These are phyloP conservation scores for Zymoseptoria crescenta DNA, from an alignment of 2,329 filamentous ascomycete species.

Conservation along the genomic window DNA sequence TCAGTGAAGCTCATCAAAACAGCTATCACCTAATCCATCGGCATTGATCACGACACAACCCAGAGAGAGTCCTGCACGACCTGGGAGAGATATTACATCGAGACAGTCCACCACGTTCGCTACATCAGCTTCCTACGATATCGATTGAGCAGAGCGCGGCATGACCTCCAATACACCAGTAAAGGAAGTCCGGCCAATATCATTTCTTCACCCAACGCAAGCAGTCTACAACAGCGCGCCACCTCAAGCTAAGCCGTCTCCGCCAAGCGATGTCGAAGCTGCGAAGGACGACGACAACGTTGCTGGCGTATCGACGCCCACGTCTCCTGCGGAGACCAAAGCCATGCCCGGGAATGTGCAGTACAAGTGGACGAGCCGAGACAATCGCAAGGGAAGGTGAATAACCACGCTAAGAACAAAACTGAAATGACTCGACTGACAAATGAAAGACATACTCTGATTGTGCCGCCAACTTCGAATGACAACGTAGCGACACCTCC, in stretches of 20 bases:
- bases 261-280: background rate
- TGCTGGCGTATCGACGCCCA: background rate
- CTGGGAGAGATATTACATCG: too few relatives aligned
- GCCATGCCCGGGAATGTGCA: conserved; percentile 10
- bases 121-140: background rate
- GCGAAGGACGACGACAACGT: background rate
- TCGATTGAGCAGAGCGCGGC: background rate
- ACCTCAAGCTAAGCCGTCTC: background rate
- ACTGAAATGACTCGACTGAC: background rate
- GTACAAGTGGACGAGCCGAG: conserved; percentile 36
- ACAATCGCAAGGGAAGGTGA: conserved; percentile 35
- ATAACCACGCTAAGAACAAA: background rate
- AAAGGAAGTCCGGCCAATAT: background rate
- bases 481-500: conserved; percentile 24
- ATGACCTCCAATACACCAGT: background rate
- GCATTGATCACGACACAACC: too few relatives aligned
- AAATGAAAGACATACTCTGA: conserved; percentile 28
- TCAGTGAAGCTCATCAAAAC: too few relatives aligned
- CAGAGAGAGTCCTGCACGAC: too few relatives aligned
- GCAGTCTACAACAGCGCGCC: background rate
- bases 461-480: conserved; percentile 21
- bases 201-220: background rate
- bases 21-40: too few relatives aligned
- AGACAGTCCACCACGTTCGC: too few relatives aligned
- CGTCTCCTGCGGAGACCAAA: background rate